Conservation (phyloP, 202 grass and related monocot species). For the Brachypodium distachyon region DNA sequence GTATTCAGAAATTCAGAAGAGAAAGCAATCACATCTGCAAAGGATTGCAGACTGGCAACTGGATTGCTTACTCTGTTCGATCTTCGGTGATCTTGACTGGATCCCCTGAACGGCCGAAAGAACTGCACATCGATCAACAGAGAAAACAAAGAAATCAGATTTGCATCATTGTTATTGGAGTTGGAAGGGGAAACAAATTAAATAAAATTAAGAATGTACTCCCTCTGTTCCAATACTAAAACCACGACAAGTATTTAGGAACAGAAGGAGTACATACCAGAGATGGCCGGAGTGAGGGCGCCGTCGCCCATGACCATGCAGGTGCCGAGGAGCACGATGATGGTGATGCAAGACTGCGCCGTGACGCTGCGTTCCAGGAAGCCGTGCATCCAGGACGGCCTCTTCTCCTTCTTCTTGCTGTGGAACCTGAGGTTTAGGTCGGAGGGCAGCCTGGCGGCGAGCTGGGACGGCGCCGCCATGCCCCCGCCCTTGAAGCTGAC, state of each 20-base stretch:
- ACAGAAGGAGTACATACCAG: not conserved
- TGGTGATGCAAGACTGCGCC: slow-evolving; percentile 14
- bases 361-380: slow-evolving; percentile 23
- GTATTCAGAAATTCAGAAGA: too few relatives aligned
- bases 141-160: too few relatives aligned
- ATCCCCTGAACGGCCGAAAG: slow-evolving; percentile 51
- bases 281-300: slow-evolving; percentile 52
- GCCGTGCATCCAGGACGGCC: slow-evolving; percentile 9
- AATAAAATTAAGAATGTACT: too few relatives aligned
- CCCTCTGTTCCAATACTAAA: too few relatives aligned
- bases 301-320: slow-evolving; percentile 58
- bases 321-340: slow-evolving; percentile 30
- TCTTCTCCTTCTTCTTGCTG: not conserved
- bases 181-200: too few relatives aligned
- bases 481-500: slow-evolving; percentile 36
- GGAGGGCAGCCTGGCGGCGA: not conserved
- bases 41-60: too few relatives aligned
- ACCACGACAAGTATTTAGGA: not conserved
- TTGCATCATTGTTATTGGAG: too few relatives aligned
- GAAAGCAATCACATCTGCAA: not conserved
- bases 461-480: slow-evolving; percentile 29
- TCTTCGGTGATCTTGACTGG: slow-evolving; percentile 35
- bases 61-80: slow-evolving; percentile 37
- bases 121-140: too few relatives aligned
- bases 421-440: slow-evolving; percentile 29